These are phyloP conservation scores for Heliosperma pusillum DNA, from an alignment of 148 eudicot species.

Conservation along the genomic window DNA sequence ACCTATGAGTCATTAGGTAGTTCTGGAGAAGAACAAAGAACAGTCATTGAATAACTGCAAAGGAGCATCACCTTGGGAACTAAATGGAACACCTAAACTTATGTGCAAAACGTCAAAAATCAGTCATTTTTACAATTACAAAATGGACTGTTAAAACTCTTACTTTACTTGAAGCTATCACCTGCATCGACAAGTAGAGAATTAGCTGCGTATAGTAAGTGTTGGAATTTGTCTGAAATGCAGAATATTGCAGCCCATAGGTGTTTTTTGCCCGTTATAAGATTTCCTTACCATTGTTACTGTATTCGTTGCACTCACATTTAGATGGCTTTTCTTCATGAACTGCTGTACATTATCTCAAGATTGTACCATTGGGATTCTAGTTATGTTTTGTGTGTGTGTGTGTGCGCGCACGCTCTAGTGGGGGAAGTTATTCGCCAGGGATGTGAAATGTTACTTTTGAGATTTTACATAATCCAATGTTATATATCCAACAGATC, in stretches of 20 bases:
- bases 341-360: neutral
- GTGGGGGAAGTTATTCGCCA: neutral
- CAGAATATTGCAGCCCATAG: too few relatives aligned
- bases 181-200: too few relatives aligned
- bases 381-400: neutral
- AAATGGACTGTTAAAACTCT: too few relatives aligned
- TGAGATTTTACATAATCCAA: neutral
- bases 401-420: neutral
- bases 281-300: too few relatives aligned
- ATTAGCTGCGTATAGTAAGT: too few relatives aligned
- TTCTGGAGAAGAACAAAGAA: neutral
- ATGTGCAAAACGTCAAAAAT: neutral
- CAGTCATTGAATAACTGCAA: neutral
- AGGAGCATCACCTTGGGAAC: too few relatives aligned
- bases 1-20: neutral
- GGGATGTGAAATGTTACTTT: neutral
- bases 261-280: too few relatives aligned
- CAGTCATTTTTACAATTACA: neutral
- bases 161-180: too few relatives aligned
- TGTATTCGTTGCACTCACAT: too few relatives aligned
- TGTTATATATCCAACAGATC: slow-evolving; percentile 35
- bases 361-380: neutral
- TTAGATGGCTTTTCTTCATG: neutral
- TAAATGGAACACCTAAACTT: neutral
- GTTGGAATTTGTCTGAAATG: too few relatives aligned